Evolutionary conservation across 2,329 filamentous ascomycete species (phyloP), one percentile per base, ranked within the genome.

Genomic region (Aureobasidium namibiae): DNA sequence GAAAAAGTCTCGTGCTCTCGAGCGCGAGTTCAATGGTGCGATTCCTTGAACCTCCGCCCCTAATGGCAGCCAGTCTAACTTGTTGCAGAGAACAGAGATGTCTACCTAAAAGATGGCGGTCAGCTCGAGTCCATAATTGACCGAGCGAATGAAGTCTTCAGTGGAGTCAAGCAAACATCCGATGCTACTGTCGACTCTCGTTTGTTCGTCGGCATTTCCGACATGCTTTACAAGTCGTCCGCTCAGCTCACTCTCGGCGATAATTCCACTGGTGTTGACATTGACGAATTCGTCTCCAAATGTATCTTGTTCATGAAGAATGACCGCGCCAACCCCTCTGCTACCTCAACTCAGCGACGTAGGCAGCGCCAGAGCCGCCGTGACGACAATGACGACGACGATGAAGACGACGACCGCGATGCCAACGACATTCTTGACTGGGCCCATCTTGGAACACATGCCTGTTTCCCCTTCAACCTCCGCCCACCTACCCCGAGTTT

Each of bases 141-240:
- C 34, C 60, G 63, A n/a, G 70, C 70, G 1, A 78, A 79, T 24
- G 84, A 85, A 1, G 76, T 96, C 16, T 76, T 82, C 60, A 78
- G 87, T 10, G 84, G 85, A 1, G 76, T 97, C 24, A 72, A 81
- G 67, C 92, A 96, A 75, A 96, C 94, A 0, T 85, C 86, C 2
- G 94, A 97, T 70, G 94, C 94, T 0, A 89, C 88, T 0, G 86
- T 95, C 62, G 94, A 99, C 70, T 91, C 92, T 0, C 85, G 89
- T n/a, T 79, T 95, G 26, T 80, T 97, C 3, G 87, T 96, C 50
- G 85, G 82, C 63, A 85, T 89, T 0, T 89, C 89, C 5, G 91
- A 96, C 63, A 74, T 95, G 4, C 87, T 88, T 0, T 86, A 88
- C 66, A 89, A 89, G 65, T 91, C 90, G 69, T 87, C 90, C 0